Base-by-base conservation (phyloP, 495 filamentous ascomycete genomes). In the Trichocladium antarcticum region DNA sequence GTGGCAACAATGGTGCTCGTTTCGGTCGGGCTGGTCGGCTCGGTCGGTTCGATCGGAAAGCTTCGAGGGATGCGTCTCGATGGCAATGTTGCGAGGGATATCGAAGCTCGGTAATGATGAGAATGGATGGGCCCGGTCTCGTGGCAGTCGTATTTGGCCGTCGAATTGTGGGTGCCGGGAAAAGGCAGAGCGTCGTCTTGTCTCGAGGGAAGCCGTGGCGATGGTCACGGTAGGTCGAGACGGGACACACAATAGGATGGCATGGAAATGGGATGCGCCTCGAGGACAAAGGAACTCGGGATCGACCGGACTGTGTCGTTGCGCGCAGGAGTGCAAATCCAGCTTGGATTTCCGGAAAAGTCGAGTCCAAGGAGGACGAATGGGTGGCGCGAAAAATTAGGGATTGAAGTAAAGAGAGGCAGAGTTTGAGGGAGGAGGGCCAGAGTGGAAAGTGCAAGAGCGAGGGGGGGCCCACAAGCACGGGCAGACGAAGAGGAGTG, bases 381-480 rank as follows among this genome's bases (percentile, higher is more conserved):
- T 60, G 55, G 57, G 59, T 53, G 48, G 58, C 57, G 58, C 56
- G 60, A 56, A 61, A 63, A 57, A 47, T 32, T 43, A 40, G 34
- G 42, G 48, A 56, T 45, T 53, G 56, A 50, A 56, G 37, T 57
- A 55, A 38, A 48, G 49, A 57, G 51, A 57, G 55, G 51, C 59
- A 65, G 60, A 63, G 58, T 65, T 63, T 61, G 60, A 58, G 56
- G 56, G 56, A 47, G 58, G 53, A 50, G 53, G 42, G 58, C 37
- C 57, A 55, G 49, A 55, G 55, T 58, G 49, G 59, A 55, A 56
- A 55, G 55, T 52, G 55, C 49, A 53, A 57, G 53, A 59, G 51
- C 48, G 57, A 55, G 59, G 56, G 56, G 50, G 60, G 54, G 53
- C 57, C 57, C 57, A 60, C 60, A 51, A n/a, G 32, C 51, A 52